Evolutionary conservation across 805 yeast genomes (phyloP).

Genomic region (Wickerhamiella hasegawae): DNA sequence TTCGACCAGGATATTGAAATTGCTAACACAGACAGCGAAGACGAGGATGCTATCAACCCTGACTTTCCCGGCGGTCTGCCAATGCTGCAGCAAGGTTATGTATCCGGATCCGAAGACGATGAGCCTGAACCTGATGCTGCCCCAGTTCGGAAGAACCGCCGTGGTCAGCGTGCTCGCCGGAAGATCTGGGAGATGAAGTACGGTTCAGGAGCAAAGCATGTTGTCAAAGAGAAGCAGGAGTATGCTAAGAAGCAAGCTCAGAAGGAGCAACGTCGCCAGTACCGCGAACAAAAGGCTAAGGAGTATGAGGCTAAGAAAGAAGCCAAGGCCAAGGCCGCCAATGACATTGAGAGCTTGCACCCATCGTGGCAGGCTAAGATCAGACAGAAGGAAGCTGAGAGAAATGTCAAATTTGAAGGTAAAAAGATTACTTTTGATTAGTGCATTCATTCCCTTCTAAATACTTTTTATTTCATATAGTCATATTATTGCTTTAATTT

Average conservation of each 20-base stretch:
- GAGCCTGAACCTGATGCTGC: conserved; percentile 11
- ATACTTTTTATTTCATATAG: too few species aligned
- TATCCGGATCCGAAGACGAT: conserved; percentile 59
- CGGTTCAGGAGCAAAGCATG: conserved; percentile 73
- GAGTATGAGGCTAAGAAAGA: conserved; percentile 2
- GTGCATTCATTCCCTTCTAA: neutral
- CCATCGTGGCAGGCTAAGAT: conserved; percentile 98
- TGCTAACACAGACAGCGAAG: conserved; percentile 6
- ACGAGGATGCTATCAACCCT: conserved; percentile 40
- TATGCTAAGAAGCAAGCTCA: conserved; percentile 32
- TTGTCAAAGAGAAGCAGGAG: conserved; percentile 46
- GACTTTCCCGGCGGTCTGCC: conserved; percentile 25
- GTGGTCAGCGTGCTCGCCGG: conserved; percentile 96
- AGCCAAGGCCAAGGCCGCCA: conserved; percentile 17
- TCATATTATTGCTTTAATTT: too few species aligned
- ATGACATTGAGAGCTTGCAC: conserved; percentile 35
- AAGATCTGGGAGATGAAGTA: conserved; percentile 90
- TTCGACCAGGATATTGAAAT: conserved; percentile 6
- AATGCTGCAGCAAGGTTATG: conserved; percentile 39
- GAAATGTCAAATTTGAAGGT: conserved; percentile 59
- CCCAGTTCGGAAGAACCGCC: conserved; percentile 56
- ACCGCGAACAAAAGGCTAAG: conserved; percentile 4
- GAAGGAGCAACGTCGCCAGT: conserved; percentile 10
- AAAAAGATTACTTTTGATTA: conserved; percentile 67
- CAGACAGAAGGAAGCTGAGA: conserved; percentile 47